phyloP scores from a whole-genome alignment of 2,329 filamentous ascomycete genomes.

The Aspergillus fumigatiaffinis region DNA sequence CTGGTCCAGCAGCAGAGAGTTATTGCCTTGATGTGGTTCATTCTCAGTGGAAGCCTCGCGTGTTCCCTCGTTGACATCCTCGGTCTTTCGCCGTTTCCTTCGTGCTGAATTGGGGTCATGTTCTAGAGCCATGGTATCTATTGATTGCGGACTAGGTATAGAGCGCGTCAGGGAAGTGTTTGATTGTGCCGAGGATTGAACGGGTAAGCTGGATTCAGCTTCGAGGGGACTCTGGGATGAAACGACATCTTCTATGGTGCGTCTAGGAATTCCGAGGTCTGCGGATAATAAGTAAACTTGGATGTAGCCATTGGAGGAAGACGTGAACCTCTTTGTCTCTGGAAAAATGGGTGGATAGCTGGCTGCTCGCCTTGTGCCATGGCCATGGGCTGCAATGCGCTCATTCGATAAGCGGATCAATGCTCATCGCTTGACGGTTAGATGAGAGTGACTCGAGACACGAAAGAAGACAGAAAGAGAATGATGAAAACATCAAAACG shows the following conservation, averaged over 20 bases:
- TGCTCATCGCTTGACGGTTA: constrained; percentile 17
- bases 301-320: neutral
- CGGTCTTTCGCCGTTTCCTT: constrained; percentile 35
- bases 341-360: constrained; percentile 41
- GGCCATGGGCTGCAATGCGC: constrained; percentile 27
- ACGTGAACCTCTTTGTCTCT: constrained; percentile 35
- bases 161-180: constrained; percentile 1
- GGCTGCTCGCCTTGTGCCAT: constrained; percentile 39
- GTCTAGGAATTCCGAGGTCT: constrained; percentile 16
- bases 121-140: constrained; percentile 11
- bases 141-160: neutral
- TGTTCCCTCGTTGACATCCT: constrained; percentile 13
- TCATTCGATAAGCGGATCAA: constrained; percentile 20
- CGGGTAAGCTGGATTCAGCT: neutral
- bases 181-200: neutral
- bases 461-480: neutral
- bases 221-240: neutral
- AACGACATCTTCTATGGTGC: constrained; percentile 5
- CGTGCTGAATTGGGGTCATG: constrained; percentile 32
- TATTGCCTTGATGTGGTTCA: neutral
- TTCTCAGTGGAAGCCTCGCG: neutral
- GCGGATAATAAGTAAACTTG: constrained; percentile 7
- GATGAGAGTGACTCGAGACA: neutral
- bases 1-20: neutral
- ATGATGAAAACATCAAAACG: neutral